A percentile compares a stretch with the other conserved stretches of the same genome.
These are phyloP conservation scores for Rugiboletus extremiorientalis DNA, from an alignment of 1,284 basidiomycete genomes.

Conservation along the genomic window DNA sequence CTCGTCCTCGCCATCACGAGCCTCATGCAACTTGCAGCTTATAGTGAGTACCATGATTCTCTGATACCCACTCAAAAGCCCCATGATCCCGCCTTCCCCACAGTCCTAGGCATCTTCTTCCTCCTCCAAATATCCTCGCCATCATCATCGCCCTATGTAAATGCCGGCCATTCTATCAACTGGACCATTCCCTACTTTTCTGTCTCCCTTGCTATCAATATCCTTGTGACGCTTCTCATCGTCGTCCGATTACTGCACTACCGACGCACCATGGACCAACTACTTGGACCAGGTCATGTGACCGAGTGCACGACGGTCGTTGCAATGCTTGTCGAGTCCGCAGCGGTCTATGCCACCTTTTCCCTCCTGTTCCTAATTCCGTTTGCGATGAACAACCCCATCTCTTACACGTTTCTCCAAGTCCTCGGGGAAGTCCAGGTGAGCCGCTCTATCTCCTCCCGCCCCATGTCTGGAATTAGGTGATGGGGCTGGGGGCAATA, in stretches of 20 bases:
- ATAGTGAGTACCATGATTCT: conserved; percentile 9
- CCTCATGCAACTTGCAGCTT: conserved; percentile 29
- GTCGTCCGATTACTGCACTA: conserved; percentile 23
- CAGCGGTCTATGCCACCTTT: conserved; percentile 26
- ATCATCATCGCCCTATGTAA: conserved; percentile 25
- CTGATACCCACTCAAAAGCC: not conserved
- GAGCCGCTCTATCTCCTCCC: not conserved
- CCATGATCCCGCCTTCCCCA: too few species aligned
- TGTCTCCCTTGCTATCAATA: conserved; percentile 26
- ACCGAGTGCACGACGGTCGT: conserved; percentile 26
- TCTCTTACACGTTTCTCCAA: conserved; percentile 28
- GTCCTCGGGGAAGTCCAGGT: conserved; percentile 30
- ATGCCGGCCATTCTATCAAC: conserved; percentile 15
- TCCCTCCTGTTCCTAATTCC: conserved; percentile 29
- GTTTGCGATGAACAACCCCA: conserved; percentile 7
- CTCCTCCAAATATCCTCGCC: conserved; percentile 29
- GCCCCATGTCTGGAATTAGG: not conserved
- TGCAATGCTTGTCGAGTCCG: conserved; percentile 30
- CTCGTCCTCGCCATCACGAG: conserved; percentile 18
- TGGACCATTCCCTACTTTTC: conserved; percentile 30
- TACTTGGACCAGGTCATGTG: conserved; percentile 23
- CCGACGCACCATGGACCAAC: conserved; percentile 10
- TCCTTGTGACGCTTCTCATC: conserved; percentile 22
- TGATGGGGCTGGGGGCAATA: not conserved
- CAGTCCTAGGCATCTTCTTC: conserved; percentile 29